Conservation (phyloP, 768 basidiomycete species). For the Pleurotus tuber-regium region DNA sequence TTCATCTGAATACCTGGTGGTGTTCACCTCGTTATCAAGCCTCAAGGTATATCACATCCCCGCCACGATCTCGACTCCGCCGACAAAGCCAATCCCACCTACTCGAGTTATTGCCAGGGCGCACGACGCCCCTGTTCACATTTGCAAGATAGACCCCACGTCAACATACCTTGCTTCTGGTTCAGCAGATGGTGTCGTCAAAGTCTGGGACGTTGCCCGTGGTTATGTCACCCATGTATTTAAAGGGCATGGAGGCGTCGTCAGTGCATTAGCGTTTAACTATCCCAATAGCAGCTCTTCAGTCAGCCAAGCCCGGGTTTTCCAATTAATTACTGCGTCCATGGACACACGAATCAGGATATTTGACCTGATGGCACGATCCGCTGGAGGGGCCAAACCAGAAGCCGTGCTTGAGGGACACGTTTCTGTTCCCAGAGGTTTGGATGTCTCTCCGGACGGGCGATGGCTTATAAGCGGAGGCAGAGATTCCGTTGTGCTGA, state of each 20-base stretch:
- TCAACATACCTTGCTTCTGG: slow-evolving; percentile 93
- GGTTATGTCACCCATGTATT: slow-evolving; percentile 94
- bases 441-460: slow-evolving; percentile 84
- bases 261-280: slow-evolving; percentile 87
- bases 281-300: slow-evolving; percentile 63
- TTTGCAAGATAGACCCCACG: slow-evolving; percentile 80
- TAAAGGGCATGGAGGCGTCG: slow-evolving; percentile 96
- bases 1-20: slow-evolving; percentile 67
- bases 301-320: slow-evolving; percentile 44
- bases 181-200: slow-evolving; percentile 93
- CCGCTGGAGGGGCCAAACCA: slow-evolving; percentile 57
- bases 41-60: slow-evolving; percentile 86
- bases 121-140: slow-evolving; percentile 93
- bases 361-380: slow-evolving; percentile 76
- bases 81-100: slow-evolving; percentile 58
- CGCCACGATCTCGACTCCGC: slow-evolving; percentile 25
- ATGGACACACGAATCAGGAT: slow-evolving; percentile 91
- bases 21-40: slow-evolving; percentile 79
- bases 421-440: slow-evolving; percentile 88
- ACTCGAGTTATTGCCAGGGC: slow-evolving; percentile 76
- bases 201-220: slow-evolving; percentile 89
- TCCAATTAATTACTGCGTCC: slow-evolving; percentile 88
- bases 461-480: slow-evolving; percentile 90
- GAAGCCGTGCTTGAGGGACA: slow-evolving; percentile 91
- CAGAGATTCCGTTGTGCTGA: slow-evolving; percentile 85